Base-by-base conservation (phyloP, 805 yeast genomes). In the Saccharomycopsis schoenii region DNA sequence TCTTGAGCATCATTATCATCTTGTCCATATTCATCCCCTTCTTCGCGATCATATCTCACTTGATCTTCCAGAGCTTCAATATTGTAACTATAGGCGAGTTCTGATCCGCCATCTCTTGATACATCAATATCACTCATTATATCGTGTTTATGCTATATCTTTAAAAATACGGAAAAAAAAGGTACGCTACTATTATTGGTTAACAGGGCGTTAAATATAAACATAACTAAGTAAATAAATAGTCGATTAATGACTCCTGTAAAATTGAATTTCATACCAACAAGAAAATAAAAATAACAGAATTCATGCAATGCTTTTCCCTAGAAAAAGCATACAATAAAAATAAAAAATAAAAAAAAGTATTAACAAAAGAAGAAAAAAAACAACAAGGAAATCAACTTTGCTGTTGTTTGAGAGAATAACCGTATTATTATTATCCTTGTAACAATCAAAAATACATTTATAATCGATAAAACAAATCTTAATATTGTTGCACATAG, bases 1-100 rank as follows among this genome's bases (percentile, higher is more conserved):
- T 62, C 62, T 24, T 62, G 60, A 15, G 42, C 61, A 19, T 60
- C 63, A 14, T 58, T 59, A 2, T 59, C 64, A 3, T 61, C 60
- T n/a, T 58, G 60, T 1, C 57, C 64, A 14, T 61, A 61, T 14
- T 57, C 65, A 11, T 62, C 65, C 1, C 55, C 64, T 40, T 58
- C 65, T 19, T 62, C 65, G 15, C 54, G 60, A 8, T 60, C 62
- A 12, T 59, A 57, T 24, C 60, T 58, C n/a, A 21, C 58, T 25
- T 61, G 61, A 29, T 51, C 60, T 14, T 56, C 64, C 36, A 21
- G 57, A 10, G 39, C 47, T 40, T 55, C 61, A 9, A 17, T 56
- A 21, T 58, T 24, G 25, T 43, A 42, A 12, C 52, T 14, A 15
- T 47, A 21, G 10, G 29, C 24, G 4, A 9, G 29, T 2, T 55